phyloP scores from a whole-genome alignment of 2,329 filamentous ascomycete species.

The Penicillium sp. region DNA sequence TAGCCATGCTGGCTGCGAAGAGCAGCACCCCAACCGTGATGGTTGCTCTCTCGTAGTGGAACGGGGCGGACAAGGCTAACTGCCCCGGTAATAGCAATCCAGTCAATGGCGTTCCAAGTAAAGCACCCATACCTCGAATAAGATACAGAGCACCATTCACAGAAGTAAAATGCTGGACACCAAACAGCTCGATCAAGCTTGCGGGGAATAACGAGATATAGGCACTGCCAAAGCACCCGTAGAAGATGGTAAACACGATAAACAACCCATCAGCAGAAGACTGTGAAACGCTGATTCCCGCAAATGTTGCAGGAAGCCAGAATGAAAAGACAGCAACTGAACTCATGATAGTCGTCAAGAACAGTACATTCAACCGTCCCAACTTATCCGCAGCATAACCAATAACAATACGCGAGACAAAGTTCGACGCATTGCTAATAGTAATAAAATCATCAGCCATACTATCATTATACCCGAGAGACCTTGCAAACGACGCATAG shows the following conservation, averaged over 20 bases:
- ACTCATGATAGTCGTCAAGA: slow-evolving; percentile 32
- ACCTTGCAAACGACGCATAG: slow-evolving; percentile 39
- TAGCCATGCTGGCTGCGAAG: slow-evolving; percentile 25
- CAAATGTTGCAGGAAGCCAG: slow-evolving; percentile 26
- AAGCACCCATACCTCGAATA: slow-evolving; percentile 36
- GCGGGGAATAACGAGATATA: slow-evolving; percentile 41
- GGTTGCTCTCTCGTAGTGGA: slow-evolving; percentile 23
- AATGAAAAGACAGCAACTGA: slow-evolving; percentile 27
- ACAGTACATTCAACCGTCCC: slow-evolving; percentile 42
- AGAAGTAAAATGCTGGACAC: slow-evolving; percentile 35
- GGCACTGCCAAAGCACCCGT: slow-evolving; percentile 38
- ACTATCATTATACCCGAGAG: slow-evolving; percentile 35
- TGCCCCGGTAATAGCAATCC: slow-evolving; percentile 24
- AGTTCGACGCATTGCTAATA: slow-evolving; percentile 42
- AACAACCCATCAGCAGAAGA: slow-evolving; percentile 26
- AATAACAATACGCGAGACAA: slow-evolving; percentile 38
- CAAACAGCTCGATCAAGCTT: slow-evolving; percentile 38
- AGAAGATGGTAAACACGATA: slow-evolving; percentile 32
- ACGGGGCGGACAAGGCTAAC: slow-evolving; percentile 17
- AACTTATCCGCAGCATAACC: slow-evolving; percentile 39
- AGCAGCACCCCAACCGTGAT: slow-evolving; percentile 27
- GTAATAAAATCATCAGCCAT: slow-evolving; percentile 41
- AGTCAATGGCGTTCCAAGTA: slow-evolving; percentile 38
- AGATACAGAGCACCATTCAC: slow-evolving; percentile 40
- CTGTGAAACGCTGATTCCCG: slow-evolving; percentile 6